phyloP scores from a whole-genome alignment of 805 yeast species.

The Scheffersomyces spartinae region DNA sequence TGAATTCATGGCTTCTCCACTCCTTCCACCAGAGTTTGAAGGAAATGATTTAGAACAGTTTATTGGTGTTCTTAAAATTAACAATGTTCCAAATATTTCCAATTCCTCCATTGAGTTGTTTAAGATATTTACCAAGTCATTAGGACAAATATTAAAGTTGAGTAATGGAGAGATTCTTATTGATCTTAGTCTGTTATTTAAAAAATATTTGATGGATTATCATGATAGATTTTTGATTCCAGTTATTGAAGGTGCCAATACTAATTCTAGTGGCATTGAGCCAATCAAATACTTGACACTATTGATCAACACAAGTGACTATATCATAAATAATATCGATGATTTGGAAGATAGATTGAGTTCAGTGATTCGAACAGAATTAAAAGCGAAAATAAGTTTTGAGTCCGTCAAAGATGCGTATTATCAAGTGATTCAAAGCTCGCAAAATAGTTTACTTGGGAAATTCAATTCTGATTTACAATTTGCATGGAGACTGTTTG shows the following conservation, averaged over 20 bases:
- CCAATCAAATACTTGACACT: conserved; percentile 57
- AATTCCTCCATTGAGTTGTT: conserved; percentile 85
- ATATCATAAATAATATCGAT: conserved; percentile 63
- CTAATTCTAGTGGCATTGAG: conserved; percentile 32
- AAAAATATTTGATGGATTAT: conserved; percentile 54
- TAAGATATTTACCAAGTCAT: conserved; percentile 57
- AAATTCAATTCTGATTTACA: conserved; percentile 53
- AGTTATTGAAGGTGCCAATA: conserved; percentile 21
- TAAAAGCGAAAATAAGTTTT: conserved; percentile 35
- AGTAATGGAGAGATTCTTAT: conserved; percentile 35
- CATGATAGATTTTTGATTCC: conserved; percentile 38
- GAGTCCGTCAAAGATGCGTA: conserved; percentile 46
- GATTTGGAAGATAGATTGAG: conserved; percentile 60
- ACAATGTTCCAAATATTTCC: conserved; percentile 53
- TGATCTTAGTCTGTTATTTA: conserved; percentile 48
- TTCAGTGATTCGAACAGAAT: conserved; percentile 24
- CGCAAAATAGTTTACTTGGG: conserved; percentile 42
- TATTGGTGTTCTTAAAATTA: conserved; percentile 27
- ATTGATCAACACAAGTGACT: conserved; percentile 81
- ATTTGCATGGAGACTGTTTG: conserved; percentile 78
- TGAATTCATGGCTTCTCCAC: conserved; percentile 50
- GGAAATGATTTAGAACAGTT: conserved; percentile 13
- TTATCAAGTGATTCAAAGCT: conserved; percentile 43
- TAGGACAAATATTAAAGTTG: conserved; percentile 45
- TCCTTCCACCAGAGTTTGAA: conserved; percentile 33